Base-by-base conservation (phyloP, 306 rosid genomes). In the Notholithocarpus densiflorus region DNA sequence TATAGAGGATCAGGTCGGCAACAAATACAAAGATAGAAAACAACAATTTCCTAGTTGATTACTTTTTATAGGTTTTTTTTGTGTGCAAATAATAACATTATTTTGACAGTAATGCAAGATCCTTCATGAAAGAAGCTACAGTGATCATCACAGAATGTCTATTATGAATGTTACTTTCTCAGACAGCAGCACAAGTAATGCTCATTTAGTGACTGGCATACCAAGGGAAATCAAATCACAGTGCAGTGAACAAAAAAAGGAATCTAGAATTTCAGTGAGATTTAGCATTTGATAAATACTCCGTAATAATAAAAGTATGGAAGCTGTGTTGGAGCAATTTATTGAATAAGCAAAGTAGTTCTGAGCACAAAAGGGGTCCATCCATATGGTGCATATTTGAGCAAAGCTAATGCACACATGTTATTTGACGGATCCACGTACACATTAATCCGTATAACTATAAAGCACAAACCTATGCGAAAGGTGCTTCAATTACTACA, bases 401-500 rank as follows among this genome's bases (percentile, higher is more conserved):
- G n/a, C 12, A 6, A 15, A 5, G 11, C 8, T 34, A 20, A 32
- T n/a, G 45, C 34, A 23, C 24, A 18, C 24, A 66, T 66, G 45
- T 29, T 66, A 9, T 32, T 66, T 66, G 52, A 66, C 19, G 24
- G 23, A 52, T 66, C 48, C 48, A 66, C 45, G 48, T 19, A 31
- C 9, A 68, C 9, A 68, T 34, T 48, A 84, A 75, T n/a, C n/a
- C n/a, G n/a, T 21, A 75, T 21, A 75, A 78, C 53, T 48, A 48
- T 48, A 48, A 48, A 37, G 45, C 45, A 15, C 82, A 73, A 66
- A 62, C 45, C 29, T 73, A 76, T 37, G 80, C 32, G 77, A 80
- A 71, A 73, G 45, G 76, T 83, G 79, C 64, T 80, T 75, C 57
- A 48, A 54, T 77, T 48, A 75, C 84, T 78, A 66, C 76, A 83